Evolutionary conservation across 2,329 filamentous ascomycete genomes (phyloP).

Genomic region (Ophiognomonia clavigignenti-juglandacearum): DNA sequence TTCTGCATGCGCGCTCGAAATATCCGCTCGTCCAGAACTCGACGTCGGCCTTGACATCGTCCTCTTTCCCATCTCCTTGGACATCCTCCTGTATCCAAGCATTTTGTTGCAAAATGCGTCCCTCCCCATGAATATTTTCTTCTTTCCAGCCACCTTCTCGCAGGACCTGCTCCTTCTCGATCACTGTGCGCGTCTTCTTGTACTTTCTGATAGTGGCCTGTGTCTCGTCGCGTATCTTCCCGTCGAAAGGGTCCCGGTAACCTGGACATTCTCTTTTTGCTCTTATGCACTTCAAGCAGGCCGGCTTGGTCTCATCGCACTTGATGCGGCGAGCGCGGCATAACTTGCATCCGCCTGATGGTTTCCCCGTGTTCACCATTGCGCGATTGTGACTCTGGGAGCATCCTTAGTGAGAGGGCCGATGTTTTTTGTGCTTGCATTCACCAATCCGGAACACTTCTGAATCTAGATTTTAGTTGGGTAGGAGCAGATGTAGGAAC

Average conservation of each 20-base stretch:
- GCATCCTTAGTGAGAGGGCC: too few relatives aligned
- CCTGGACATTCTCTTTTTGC: slow-evolving; percentile 20
- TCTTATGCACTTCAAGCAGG: slow-evolving; percentile 21
- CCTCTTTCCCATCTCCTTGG: background rate
- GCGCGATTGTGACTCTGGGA: background rate
- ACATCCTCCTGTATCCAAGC: background rate
- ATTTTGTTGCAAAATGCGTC: too few relatives aligned
- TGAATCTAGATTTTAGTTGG: too few relatives aligned
- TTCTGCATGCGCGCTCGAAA: slow-evolving; percentile 2
- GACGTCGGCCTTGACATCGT: background rate
- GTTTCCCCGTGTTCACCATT: slow-evolving; percentile 23
- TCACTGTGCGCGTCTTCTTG: slow-evolving; percentile 4
- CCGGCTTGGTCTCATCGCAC: slow-evolving; percentile 22
- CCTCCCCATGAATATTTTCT: background rate
- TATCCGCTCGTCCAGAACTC: slow-evolving; percentile 1
- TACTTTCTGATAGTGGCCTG: slow-evolving; percentile 18
- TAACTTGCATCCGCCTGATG: slow-evolving; percentile 21
- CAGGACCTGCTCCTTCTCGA: slow-evolving; percentile 7
- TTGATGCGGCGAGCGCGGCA: slow-evolving; percentile 21
- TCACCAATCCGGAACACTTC: too few relatives aligned
- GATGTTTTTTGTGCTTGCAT: background rate
- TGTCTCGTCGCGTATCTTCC: slow-evolving; percentile 22
- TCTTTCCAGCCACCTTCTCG: background rate
- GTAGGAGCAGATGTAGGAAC: too few relatives aligned
- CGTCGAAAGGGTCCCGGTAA: slow-evolving; percentile 20